Conservation (phyloP, 2,329 filamentous ascomycete species). For the Macroventuria anomochaeta region DNA sequence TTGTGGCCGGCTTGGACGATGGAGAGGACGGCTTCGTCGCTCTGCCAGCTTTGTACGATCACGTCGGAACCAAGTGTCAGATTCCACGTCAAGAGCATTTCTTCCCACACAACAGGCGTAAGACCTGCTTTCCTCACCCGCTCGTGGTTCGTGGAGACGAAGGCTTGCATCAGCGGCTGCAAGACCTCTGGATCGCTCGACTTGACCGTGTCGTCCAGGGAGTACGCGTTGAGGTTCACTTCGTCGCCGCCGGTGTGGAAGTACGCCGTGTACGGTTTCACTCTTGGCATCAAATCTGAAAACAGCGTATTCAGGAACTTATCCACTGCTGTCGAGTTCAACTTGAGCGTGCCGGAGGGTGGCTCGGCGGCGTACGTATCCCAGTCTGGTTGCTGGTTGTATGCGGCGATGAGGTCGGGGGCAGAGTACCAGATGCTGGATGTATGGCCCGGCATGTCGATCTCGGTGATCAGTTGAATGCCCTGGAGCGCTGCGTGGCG, state of each 20-base stretch:
- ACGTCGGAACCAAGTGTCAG: conserved; percentile 73
- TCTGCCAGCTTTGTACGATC: conserved; percentile 81
- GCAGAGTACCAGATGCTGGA: conserved; percentile 69
- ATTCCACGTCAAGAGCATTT: conserved; percentile 81
- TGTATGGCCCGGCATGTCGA: conserved; percentile 83
- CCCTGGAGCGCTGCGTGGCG: conserved; percentile 72
- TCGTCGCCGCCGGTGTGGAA: conserved; percentile 92
- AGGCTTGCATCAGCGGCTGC: conserved; percentile 77
- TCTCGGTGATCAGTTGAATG: conserved; percentile 75
- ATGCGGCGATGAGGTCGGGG: conserved; percentile 74
- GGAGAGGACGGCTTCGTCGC: conserved; percentile 65
- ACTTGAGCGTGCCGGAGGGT: conserved; percentile 70
- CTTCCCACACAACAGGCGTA: conserved; percentile 84
- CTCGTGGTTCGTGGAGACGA: conserved; percentile 73
- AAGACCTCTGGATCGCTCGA: conserved; percentile 71
- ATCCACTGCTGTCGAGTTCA: conserved; percentile 75
- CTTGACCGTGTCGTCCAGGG: conserved; percentile 71
- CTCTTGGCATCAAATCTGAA: conserved; percentile 72
- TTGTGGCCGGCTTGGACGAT: conserved; percentile 70
- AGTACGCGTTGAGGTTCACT: conserved; percentile 77
- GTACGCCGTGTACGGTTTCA: conserved; percentile 68
- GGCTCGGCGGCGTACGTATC: conserved; percentile 61
- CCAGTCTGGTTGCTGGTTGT: conserved; percentile 62
- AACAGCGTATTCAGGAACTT: conserved; percentile 75
- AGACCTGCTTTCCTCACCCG: conserved; percentile 69